These are phyloP conservation scores for Xylaria sp. DNA, from an alignment of 2,329 filamentous ascomycete genomes.

Conservation along the genomic window DNA sequence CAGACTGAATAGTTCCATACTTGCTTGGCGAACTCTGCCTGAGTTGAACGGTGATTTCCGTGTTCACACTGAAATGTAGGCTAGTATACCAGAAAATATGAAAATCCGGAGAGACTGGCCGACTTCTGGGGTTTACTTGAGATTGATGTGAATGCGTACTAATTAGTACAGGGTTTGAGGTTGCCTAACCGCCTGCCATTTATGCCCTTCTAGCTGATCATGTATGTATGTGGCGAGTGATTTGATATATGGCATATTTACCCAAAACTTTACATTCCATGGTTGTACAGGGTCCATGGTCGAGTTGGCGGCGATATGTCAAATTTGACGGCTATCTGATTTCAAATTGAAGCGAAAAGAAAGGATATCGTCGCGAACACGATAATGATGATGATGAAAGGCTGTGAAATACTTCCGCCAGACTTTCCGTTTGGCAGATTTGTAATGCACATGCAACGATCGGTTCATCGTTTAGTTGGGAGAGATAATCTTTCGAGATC, in stretches of 20 bases:
- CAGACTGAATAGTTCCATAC: background rate
- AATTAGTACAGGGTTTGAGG: background rate
- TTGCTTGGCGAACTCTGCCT: background rate
- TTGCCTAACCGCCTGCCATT: background rate
- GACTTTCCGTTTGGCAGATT: slow-evolving; percentile 7
- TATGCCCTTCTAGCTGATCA: background rate
- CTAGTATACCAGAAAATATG: background rate
- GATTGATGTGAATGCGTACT: background rate
- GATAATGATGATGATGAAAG: background rate
- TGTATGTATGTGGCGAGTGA: slow-evolving; percentile 8
- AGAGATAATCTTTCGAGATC: background rate
- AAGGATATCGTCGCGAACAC: background rate
- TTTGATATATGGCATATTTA: slow-evolving; percentile 23
- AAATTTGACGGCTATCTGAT: slow-evolving; percentile 13
- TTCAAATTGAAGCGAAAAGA: slow-evolving; percentile 28
- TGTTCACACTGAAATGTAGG: background rate
- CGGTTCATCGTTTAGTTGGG: background rate
- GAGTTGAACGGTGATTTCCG: background rate
- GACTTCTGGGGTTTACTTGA: background rate
- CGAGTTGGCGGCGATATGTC: background rate
- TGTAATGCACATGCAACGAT: slow-evolving; percentile 20
- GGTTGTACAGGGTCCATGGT: background rate
- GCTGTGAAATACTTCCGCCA: background rate
- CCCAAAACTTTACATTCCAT: background rate
- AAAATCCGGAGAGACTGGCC: background rate